Evolutionary conservation across 2,329 filamentous ascomycete species (phyloP), one percentile per base, ranked within the genome.

Genomic region (Scedosporium aurantiacum): DNA sequence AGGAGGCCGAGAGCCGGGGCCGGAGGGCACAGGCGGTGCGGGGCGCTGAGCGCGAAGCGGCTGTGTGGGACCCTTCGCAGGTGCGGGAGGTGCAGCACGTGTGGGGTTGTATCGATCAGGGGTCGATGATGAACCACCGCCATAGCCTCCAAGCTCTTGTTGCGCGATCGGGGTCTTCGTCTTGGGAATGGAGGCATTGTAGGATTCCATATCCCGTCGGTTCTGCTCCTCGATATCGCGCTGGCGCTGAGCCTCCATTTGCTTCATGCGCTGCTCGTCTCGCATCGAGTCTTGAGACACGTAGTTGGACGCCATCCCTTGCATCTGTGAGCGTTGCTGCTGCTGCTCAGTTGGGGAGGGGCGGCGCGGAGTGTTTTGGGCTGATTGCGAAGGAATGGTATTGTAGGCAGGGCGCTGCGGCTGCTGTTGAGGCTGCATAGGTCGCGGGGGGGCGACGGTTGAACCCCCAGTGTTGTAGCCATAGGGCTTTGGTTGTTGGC

Each of bases 181-280:
- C 78, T 96, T 89, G 37, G 91, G 93, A 63, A 97, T 76, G 25
- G 90, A 91, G 41, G 90, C 89, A 72, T 97, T 96, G 74, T 96
- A 97, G 18, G 86, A 90, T 70, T 94, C 91, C 67, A 90, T 79
- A 59, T 96, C 91, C 65, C 87, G 84, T 61, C 89, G 82, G 60
- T 82, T 82, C 68, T 86, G 83, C 67, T 91, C 87, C 65, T 85
- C 83, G 1, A 79, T 76, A 65, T 86, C 82, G 50, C 77, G 75
- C 62, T 83, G 78, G 37, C 77, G 75, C 66, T 86, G 83, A 37
- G 81, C 76, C 65, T 88, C 84, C 5, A 79, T 69, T 69, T 88
- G 84, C 68, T 84, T 82, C 69, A 85, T 82, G 40, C 82, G 81
- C 67, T 84, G 78, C 64, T 85, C 81, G 43, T 86, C 79, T 72